Base-by-base conservation (phyloP, 176 grass and related monocot genomes). In the Avena atlantica region DNA sequence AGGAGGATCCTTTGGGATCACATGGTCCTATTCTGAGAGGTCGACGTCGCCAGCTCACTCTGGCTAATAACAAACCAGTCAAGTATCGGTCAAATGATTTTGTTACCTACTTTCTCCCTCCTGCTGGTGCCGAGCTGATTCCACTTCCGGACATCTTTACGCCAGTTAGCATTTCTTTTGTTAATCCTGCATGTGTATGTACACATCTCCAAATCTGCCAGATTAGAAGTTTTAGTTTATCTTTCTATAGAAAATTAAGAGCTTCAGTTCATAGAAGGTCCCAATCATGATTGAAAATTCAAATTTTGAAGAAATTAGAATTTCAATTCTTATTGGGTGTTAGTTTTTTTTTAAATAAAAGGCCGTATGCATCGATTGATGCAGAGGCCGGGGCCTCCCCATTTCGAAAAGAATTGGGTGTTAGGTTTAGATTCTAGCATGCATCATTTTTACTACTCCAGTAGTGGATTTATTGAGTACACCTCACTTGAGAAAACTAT, bases 11-110 rank as follows among this genome's bases (percentile, higher is more conserved):
- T 86, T 91, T 70, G 80, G 87, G 84, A 74, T 89, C 94, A 96
- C 91, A 81, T 96, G 91, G 85, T 82, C 85, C 86, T 88, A 90
- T 96, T 85, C 78, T 74, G 82, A 88, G 64, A 88, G 74, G 91
- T 93, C 84, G 64, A 95, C 87, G 86, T 90, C 82, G 86, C 92
- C 91, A 92, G 91, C 92, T 93, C 89, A 84, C 50, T 42, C 67
- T 64, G 85, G 70, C 87, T 78, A 85, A 85, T 82, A 58, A 88
- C 84, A 91, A 91, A 89, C 78, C 84, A 50, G 84, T 89, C 89
- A 84, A 91, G 67, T 37, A 85, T 67, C 66, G 31, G 84, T 89
- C 84, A 89, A 91, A 76, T 60, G 81, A 84, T 81, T 63, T 91
- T 91, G 86, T 52, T 76, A 78, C 86, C 86, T 81, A 91, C 86